Evolutionary conservation across 768 basidiomycete genomes (phyloP).

Genomic region (Kwoniella europaea): DNA sequence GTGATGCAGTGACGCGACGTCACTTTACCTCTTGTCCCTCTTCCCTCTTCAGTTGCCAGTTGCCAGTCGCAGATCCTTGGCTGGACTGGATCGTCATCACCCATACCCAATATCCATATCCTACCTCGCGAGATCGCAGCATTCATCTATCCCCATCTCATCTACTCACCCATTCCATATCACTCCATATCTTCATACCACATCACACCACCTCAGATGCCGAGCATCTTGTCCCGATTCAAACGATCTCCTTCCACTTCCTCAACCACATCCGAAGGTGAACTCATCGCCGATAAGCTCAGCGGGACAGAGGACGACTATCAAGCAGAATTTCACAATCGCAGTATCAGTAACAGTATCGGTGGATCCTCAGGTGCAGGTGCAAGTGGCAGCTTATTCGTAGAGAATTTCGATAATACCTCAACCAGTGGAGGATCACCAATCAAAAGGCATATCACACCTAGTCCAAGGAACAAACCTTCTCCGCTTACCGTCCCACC

Average conservation of each 20-base stretch:
- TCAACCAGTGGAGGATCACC: conserved; percentile 15
- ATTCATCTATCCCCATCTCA: neutral
- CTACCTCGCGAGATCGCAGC: neutral
- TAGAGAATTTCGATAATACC: conserved; percentile 23
- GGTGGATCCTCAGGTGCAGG: neutral
- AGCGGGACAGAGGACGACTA: neutral
- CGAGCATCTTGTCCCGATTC: conserved; percentile 46
- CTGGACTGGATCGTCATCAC: neutral
- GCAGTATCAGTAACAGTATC: neutral
- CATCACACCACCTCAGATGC: conserved; percentile 24
- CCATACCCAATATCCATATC: neutral
- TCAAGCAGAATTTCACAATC: neutral
- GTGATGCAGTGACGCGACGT: neutral
- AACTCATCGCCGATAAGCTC: neutral
- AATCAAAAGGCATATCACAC: conserved; percentile 14
- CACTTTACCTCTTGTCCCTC: neutral
- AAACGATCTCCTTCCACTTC: conserved; percentile 43
- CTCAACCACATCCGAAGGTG: conserved; percentile 21
- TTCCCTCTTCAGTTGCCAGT: too few species aligned
- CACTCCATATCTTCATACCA: neutral
- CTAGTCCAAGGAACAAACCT: conserved; percentile 16
- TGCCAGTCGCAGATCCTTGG: neutral
- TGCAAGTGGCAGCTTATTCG: conserved; percentile 22
- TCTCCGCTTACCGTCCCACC: conserved; percentile 18
- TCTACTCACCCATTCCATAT: neutral